phyloP scores from a whole-genome alignment of 495 filamentous ascomycete species.

The Chlorociboria aeruginascens region DNA sequence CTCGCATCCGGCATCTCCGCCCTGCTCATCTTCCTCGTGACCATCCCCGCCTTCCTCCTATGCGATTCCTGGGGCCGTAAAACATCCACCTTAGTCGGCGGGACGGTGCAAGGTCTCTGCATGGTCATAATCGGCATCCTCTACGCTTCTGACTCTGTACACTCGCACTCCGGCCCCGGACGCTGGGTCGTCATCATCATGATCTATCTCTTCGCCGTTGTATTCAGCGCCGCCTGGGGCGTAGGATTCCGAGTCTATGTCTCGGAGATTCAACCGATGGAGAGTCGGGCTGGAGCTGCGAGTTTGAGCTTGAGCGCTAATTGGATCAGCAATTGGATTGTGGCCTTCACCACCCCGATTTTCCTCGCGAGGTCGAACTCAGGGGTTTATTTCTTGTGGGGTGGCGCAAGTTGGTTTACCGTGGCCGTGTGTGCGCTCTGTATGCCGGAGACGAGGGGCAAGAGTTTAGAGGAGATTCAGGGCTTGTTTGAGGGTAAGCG shows the following conservation, averaged over 20 bases:
- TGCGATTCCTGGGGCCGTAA: conserved; percentile 53
- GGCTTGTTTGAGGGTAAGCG: conserved; percentile 8
- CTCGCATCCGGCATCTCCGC: conserved; percentile 40
- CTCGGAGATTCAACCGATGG: conserved; percentile 43
- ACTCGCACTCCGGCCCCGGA: conserved; percentile 29
- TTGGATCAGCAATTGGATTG: conserved; percentile 48
- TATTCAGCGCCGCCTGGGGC: conserved; percentile 35
- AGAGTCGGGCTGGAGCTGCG: conserved; percentile 39
- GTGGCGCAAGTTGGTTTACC: conserved; percentile 32
- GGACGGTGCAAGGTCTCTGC: conserved; percentile 28
- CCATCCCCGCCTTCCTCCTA: conserved; percentile 38
- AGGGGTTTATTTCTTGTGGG: conserved; percentile 52
- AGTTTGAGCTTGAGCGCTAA: conserved; percentile 39
- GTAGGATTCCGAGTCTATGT: conserved; percentile 41
- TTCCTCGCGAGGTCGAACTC: conserved; percentile 42
- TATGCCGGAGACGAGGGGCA: conserved; percentile 52
- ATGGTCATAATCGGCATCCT: conserved; percentile 30
- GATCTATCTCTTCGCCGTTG: conserved; percentile 32
- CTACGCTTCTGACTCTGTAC: conserved; percentile 37
- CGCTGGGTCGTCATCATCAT: conserved; percentile 44
- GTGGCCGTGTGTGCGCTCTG: conserved; percentile 35
- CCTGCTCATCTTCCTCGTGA: conserved; percentile 34
- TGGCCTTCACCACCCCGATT: conserved; percentile 52
- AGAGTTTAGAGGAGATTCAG: conserved; percentile 45
- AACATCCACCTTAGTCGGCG: conserved; percentile 43